Percentiles rank a stretch among this genome's conserved stretches.
Conservation (phyloP, 768 basidiomycete genomes). For the Naganishia friedmannii region DNA sequence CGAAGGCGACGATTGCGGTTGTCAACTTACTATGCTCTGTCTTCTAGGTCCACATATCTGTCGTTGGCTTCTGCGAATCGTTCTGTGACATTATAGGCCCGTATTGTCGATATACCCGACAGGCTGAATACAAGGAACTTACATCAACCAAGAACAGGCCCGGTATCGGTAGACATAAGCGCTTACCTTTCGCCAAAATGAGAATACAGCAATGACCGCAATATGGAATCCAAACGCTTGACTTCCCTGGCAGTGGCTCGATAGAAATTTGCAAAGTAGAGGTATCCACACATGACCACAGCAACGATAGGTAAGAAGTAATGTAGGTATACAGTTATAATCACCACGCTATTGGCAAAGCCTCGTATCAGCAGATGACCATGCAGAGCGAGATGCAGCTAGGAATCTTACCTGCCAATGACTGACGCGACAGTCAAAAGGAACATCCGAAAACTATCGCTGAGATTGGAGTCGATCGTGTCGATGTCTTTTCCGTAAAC, state of each 20-base stretch:
- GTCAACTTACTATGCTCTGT: slow-evolving; percentile 68
- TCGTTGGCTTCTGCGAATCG: slow-evolving; percentile 74
- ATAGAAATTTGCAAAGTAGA: slow-evolving; percentile 65
- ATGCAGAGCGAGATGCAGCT: background rate
- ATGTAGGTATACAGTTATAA: slow-evolving; percentile 46
- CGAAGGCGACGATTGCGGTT: too few relatives aligned
- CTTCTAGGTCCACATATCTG: slow-evolving; percentile 78
- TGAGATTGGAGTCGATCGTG: slow-evolving; percentile 30
- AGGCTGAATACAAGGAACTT: slow-evolving; percentile 31
- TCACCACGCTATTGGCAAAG: slow-evolving; percentile 30
- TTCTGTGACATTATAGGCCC: slow-evolving; percentile 74
- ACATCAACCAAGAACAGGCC: background rate
- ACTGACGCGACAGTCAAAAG: slow-evolving; percentile 22
- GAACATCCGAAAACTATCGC: slow-evolving; percentile 31
- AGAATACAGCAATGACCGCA: slow-evolving; percentile 81
- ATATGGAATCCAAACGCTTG: slow-evolving; percentile 67
- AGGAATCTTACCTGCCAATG: slow-evolving; percentile 8
- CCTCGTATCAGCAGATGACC: background rate
- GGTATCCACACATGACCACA: slow-evolving; percentile 41
- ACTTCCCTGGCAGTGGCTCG: slow-evolving; percentile 79
- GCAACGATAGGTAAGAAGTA: slow-evolving; percentile 47
- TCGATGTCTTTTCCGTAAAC: slow-evolving; percentile 35
- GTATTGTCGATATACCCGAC: slow-evolving; percentile 60
- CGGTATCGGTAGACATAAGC: slow-evolving; percentile 55
- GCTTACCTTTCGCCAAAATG: slow-evolving; percentile 83